These are phyloP conservation scores for Gossypium gossypioides DNA, from an alignment of 441 rosid species.

Conservation along the genomic window DNA sequence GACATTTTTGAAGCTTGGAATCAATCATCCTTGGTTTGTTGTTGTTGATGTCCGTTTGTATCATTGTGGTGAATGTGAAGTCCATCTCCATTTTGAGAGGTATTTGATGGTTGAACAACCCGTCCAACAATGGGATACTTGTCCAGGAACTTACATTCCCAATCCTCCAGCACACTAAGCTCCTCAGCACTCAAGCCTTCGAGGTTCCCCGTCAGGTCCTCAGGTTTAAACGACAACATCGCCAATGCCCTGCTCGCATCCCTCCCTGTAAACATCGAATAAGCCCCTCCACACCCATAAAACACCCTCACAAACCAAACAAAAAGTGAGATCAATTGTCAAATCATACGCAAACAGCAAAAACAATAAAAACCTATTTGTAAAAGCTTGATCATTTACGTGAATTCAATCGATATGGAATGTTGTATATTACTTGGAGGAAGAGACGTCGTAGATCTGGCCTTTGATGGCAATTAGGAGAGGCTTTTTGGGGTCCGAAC, in stretches of 20 bases:
- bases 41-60: neutral
- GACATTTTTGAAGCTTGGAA: neutral
- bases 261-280: slow-evolving; percentile 23
- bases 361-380: neutral
- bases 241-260: slow-evolving; percentile 53
- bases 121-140: slow-evolving; percentile 26
- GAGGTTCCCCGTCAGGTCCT: slow-evolving; percentile 36
- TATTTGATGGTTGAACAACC: neutral
- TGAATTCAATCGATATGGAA: neutral
- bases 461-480: slow-evolving; percentile 38
- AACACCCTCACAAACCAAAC: slow-evolving; percentile 35
- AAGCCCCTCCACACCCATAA: slow-evolving; percentile 34
- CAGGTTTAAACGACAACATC: slow-evolving; percentile 41
- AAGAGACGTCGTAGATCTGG: slow-evolving; percentile 36
- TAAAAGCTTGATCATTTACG: neutral
- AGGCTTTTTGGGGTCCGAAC: slow-evolving; percentile 35
- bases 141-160: slow-evolving; percentile 33
- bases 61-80: neutral
- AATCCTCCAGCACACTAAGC: slow-evolving; percentile 34
- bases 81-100: neutral
- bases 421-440: slow-evolving; percentile 9
- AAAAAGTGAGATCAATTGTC: neutral
- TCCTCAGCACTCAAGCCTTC: slow-evolving; percentile 23
- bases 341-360: neutral
- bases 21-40: neutral